phyloP scores from a whole-genome alignment of 2,329 filamentous ascomycete genomes.

The Cordyceps cateniannulata region DNA sequence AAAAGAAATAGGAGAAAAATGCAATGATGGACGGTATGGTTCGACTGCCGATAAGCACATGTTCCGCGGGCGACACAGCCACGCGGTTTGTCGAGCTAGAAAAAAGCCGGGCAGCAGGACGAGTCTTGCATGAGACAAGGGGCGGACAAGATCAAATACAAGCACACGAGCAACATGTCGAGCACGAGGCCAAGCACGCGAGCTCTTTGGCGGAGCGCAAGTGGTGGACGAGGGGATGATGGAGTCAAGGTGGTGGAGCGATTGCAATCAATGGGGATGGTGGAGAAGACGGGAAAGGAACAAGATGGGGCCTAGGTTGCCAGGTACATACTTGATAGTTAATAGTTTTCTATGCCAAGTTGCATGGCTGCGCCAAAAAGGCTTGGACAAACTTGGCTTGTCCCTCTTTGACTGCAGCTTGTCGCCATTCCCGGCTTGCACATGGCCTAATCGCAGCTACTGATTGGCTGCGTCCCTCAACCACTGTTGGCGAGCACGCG shows the following conservation, averaged over 20 bases:
- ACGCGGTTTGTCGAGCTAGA: background rate
- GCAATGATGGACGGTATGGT: background rate
- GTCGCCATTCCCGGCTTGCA: background rate
- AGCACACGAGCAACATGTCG: background rate
- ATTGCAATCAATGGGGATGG: background rate
- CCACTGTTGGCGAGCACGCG: constrained; percentile 30
- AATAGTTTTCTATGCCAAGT: background rate
- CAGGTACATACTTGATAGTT: too few relatives aligned
- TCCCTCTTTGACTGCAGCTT: too few relatives aligned
- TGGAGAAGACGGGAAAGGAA: background rate
- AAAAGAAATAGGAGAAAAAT: background rate
- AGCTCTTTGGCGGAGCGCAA: constrained; percentile 1
- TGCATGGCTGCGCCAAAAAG: background rate
- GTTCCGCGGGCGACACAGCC: background rate
- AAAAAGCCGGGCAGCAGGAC: background rate
- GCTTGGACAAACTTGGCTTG: background rate
- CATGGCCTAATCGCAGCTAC: constrained; percentile 12
- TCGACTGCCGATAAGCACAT: background rate
- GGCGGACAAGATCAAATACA: background rate
- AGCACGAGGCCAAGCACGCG: constrained; percentile 17
- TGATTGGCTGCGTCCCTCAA: constrained; percentile 25
- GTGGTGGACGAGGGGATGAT: too few relatives aligned
- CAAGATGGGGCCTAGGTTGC: background rate
- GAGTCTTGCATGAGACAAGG: background rate
- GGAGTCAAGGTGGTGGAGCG: background rate